Evolutionary conservation across 2,329 filamentous ascomycete species (phyloP), one percentile per base, ranked within the genome.

Genomic region (Trichoderma pleuroti): DNA sequence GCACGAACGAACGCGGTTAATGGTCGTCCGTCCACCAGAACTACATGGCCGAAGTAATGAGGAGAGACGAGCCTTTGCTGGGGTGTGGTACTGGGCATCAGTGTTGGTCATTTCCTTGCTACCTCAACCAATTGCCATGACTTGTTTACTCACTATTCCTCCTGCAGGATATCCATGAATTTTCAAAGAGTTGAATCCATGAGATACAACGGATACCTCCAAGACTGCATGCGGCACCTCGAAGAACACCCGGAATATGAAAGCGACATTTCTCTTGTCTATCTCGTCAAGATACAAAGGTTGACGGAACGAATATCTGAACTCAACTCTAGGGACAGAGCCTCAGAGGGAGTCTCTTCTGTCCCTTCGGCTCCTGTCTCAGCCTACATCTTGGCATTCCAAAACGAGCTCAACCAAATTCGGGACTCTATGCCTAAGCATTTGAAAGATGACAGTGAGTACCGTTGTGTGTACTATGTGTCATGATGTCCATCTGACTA

Each of bases 21-120:
- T 85, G 76, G 79, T 84, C 4, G 77, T 82, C 3, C 77, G 82
- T 26, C 82, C 82, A 0, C 79, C 80, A 18, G 74, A 79, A 34
- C 79, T 81, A 0, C 77, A 74, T 26, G 75, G 77, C 2, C 81
- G 85, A 5, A 85, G 83, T 0, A 82, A 85, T 9, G 86, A 88
- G 49, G 86, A 88, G 72, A 80, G 83, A 11, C 81, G 87, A n/a
- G 81, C 83, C 0, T 78, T 88, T 0, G 78, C 87, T 1, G 87
- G 85, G 0, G 83, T 85, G 2, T 89, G 86, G 83, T 88, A 87
- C 71, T 72, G 88, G 34, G 84, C 81, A 16, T 87, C 85, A 11
- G 81, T 82, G 86, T 88, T 78, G 75, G 84, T 78, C 14, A 7
- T 46, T 30, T 12, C 24, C 28, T 14, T 9, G 9, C 21, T 30